phyloP scores from a whole-genome alignment of 306 rosid genomes.

The Citrullus colocynthis region DNA sequence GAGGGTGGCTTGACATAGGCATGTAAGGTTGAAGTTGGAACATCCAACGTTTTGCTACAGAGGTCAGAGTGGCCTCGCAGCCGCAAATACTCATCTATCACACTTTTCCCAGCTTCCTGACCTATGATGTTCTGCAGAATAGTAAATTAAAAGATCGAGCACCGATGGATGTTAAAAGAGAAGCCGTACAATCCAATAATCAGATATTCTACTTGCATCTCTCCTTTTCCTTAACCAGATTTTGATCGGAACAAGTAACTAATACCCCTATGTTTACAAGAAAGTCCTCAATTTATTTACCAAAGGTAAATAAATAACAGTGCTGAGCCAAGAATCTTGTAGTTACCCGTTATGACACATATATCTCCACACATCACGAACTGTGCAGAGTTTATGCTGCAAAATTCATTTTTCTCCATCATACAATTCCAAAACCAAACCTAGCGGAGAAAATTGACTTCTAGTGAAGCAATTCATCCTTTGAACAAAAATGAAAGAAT shows the following conservation, averaged over 20 bases:
- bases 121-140: conserved; percentile 77
- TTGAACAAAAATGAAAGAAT: too few relatives aligned
- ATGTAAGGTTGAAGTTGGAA: conserved; percentile 41
- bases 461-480: background rate
- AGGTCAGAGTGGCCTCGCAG: conserved; percentile 44
- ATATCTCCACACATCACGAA: background rate
- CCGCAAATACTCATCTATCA: conserved; percentile 66
- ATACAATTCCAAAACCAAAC: background rate
- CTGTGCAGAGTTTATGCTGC: background rate
- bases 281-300: background rate
- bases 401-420: background rate
- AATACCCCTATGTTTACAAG: background rate
- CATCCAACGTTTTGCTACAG: conserved; percentile 16
- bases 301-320: background rate
- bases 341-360: background rate
- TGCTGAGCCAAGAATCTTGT: background rate
- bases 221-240: background rate
- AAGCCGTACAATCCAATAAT: background rate
- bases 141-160: background rate
- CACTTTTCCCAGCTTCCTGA: conserved; percentile 58
- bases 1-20: conserved; percentile 88
- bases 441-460: background rate
- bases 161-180: background rate
- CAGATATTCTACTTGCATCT: background rate
- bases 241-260: background rate